Base-by-base conservation (phyloP, 805 yeast species). In the Kazachstania psychrophila region DNA sequence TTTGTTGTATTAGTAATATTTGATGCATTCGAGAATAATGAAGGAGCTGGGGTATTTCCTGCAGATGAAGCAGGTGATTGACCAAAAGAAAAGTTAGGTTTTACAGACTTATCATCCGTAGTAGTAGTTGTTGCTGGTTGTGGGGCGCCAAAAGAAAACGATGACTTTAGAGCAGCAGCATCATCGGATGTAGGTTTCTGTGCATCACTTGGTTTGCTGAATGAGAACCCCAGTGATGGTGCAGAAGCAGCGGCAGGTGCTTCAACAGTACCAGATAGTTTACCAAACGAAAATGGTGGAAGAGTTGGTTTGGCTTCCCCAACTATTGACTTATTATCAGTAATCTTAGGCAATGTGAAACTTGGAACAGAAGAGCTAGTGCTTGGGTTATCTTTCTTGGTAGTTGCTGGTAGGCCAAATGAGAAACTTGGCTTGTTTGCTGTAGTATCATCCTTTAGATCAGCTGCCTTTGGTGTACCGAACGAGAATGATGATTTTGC, bases 401-500 rank as follows among this genome's bases (percentile, higher is more conserved):
- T n/a, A n/a, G n/a, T n/a, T n/a, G n/a, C 30, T 7, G 19, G 9
- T 14, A 6, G 19, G 7, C 30, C 30, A 11, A 27, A 27, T 11
- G 30, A 27, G n/a, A 25, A 25, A n/a, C 12, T 25, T 6, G 28
- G 28, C 12, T 25, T 25, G 28, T n/a, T 25, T 13, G 29, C 11
- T 14, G 15, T 13, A 27, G 29, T 15, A 27, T 13, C 17, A 14
- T 8, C 15, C 13, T 6, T 13, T 6, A 11, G 14, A n/a, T 6
- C 14, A 22, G 6, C 23, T 22, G 23, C 10, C 23, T 22, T 22
- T 12, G 30, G 10, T 5, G 18, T 16, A 12, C 37, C 37, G 23
- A 28, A 28, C 6, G 37, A 34, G 23, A 34, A 23, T 17, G 25
- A 17, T 28, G 37, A 33, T n/a, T 16, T 22, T 11, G 26, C 10